phyloP scores from a whole-genome alignment of 257 asterid species.

The Solanum ahanhuiri region DNA sequence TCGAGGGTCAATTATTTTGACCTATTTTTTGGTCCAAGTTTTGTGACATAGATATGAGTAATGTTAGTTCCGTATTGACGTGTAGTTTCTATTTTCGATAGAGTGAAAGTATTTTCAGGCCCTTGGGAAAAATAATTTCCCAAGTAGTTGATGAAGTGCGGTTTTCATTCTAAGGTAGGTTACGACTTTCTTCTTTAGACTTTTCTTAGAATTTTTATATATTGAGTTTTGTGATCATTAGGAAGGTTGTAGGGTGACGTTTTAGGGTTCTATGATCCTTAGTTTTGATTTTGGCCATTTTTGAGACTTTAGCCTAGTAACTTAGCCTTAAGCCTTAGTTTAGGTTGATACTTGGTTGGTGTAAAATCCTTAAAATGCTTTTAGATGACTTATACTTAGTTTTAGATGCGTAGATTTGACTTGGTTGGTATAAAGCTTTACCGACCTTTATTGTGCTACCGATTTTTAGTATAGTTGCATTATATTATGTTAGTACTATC shows the following conservation, averaged over 20 bases:
- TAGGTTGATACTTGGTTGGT: neutral
- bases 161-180: neutral
- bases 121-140: neutral
- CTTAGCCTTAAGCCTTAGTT: neutral
- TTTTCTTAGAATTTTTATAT: neutral
- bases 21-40: neutral
- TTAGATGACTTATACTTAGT: neutral
- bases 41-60: neutral
- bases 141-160: neutral
- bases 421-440: neutral
- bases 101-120: neutral
- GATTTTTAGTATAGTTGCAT: neutral
- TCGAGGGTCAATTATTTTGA: neutral
- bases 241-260: neutral
- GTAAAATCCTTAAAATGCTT: neutral
- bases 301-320: neutral
- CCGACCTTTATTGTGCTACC: neutral
- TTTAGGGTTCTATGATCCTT: neutral
- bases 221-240: no score
- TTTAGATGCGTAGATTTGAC: neutral
- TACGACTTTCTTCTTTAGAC: neutral
- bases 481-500: neutral
- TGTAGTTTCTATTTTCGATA: neutral
- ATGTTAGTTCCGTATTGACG: neutral
- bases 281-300: neutral